A percentile compares a stretch with the other conserved stretches of the same genome.
phyloP scores from a whole-genome alignment of 305 asterid species.

The Rubia balearica region DNA sequence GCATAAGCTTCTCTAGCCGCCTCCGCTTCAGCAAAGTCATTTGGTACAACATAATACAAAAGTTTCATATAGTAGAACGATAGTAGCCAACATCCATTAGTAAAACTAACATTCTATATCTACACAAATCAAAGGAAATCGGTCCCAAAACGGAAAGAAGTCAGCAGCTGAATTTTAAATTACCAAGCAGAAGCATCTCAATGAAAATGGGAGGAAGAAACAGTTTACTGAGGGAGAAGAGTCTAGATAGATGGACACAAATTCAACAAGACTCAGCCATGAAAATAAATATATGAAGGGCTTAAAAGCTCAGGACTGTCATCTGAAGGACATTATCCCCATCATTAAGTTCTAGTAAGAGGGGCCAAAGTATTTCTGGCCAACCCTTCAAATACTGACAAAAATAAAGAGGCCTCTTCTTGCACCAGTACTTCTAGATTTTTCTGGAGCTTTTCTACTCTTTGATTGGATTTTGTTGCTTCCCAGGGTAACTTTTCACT shows the following conservation, averaged over 20 bases:
- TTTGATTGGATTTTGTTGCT: conserved; percentile 56
- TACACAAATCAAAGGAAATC: not conserved
- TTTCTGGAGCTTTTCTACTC: conserved; percentile 66
- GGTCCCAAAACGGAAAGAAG: not conserved
- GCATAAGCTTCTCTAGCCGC: conserved; percentile 72
- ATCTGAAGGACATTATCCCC: conserved; percentile 33
- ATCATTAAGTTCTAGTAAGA: conserved; percentile 43
- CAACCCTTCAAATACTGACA: conserved; percentile 60
- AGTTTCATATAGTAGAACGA: not conserved
- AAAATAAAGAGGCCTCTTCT: conserved; percentile 58
- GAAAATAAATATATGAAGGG: not conserved
- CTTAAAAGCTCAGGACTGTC: conserved; percentile 48
- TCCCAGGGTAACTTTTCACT: conserved; percentile 88
- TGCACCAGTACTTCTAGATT: conserved; percentile 45
- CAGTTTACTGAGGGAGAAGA: not conserved
- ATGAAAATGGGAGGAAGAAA: not conserved
- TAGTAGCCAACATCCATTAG: not conserved
- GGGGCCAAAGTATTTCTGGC: conserved; percentile 30
- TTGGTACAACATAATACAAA: conserved; percentile 31
- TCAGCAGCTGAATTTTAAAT: too few species aligned
- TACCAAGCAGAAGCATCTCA: not conserved
- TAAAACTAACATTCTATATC: not conserved
- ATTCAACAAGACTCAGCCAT: not conserved
- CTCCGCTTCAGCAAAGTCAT: conserved; percentile 42
- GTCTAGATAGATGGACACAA: not conserved